A percentile compares a stretch with the other conserved stretches of the same genome.
Evolutionary conservation across 139 green algal species (phyloP).

Genomic region (Picochlorum sp.): DNA sequence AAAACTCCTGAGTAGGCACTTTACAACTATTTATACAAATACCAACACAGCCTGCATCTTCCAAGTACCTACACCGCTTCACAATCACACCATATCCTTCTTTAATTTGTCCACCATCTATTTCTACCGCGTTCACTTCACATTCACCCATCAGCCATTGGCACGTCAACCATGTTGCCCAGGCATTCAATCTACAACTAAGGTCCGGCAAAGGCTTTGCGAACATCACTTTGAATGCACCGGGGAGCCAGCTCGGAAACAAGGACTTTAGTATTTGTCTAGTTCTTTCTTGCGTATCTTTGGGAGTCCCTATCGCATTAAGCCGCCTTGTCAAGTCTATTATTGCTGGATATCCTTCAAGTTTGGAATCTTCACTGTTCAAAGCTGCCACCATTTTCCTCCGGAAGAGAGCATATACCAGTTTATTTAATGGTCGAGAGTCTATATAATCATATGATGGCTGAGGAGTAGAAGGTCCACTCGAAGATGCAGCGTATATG

Average conservation of each 20-base stretch:
- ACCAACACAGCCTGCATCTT: conserved; percentile 67
- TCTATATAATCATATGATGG: conserved; percentile 40
- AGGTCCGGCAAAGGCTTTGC: conserved; percentile 36
- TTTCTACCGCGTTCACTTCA: conserved; percentile 73
- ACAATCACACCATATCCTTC: conserved; percentile 58
- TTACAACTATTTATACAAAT: conserved; percentile 88
- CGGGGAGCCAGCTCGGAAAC: conserved; percentile 71
- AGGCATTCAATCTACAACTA: conserved; percentile 61
- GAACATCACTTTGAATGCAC: conserved; percentile 52
- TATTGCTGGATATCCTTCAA: conserved; percentile 65
- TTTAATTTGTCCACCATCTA: conserved; percentile 38
- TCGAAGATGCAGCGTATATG: background rate
- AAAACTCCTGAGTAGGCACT: conserved; percentile 80
- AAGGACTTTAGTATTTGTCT: conserved; percentile 57
- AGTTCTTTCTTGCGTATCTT: conserved; percentile 50
- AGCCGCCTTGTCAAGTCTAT: conserved; percentile 72
- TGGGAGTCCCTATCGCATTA: conserved; percentile 33
- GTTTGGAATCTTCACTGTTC: conserved; percentile 34
- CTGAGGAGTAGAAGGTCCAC: background rate
- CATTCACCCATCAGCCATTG: conserved; percentile 86
- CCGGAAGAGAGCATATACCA: conserved; percentile 65
- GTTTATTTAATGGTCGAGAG: conserved; percentile 40
- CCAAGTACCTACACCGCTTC: conserved; percentile 80
- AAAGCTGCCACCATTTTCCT: conserved; percentile 61
- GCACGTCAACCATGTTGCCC: conserved; percentile 63